A percentile compares a stretch with the other conserved stretches of the same genome.
Evolutionary conservation across 345 rosid genomes (phyloP).

Genomic region (sweet orange (Citrus sinensis)): DNA sequence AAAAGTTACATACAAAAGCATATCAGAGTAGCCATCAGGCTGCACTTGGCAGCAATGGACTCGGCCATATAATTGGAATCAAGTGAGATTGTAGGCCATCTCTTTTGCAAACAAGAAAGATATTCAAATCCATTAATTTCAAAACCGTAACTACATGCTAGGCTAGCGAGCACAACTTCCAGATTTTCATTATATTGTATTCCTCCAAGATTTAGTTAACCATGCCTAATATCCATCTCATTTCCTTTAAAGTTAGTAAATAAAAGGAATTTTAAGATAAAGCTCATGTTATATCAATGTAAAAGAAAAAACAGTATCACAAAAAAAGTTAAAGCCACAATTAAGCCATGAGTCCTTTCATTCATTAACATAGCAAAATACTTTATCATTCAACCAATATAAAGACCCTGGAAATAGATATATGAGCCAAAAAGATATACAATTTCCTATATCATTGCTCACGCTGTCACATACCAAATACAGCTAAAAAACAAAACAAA

Average conservation of each 20-base stretch:
- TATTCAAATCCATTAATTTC: background rate
- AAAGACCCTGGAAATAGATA: background rate
- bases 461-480: background rate
- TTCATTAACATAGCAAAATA: background rate
- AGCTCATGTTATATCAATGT: background rate
- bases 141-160: background rate
- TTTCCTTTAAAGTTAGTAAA: background rate
- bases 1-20: background rate
- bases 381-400: background rate
- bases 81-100: background rate
- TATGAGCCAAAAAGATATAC: background rate
- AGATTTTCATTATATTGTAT: background rate
- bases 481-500: background rate
- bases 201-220: background rate
- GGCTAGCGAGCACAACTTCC: background rate
- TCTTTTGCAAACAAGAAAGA: too few species aligned
- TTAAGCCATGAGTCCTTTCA: background rate
- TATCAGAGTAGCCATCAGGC: background rate
- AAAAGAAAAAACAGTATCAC: background rate
- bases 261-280: background rate
- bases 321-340: background rate
- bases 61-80: background rate
- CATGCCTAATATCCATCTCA: background rate
- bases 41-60: background rate
- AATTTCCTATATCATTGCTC: background rate